phyloP scores from a whole-genome alignment of 768 basidiomycete genomes.

The Lactarius trivialis region DNA sequence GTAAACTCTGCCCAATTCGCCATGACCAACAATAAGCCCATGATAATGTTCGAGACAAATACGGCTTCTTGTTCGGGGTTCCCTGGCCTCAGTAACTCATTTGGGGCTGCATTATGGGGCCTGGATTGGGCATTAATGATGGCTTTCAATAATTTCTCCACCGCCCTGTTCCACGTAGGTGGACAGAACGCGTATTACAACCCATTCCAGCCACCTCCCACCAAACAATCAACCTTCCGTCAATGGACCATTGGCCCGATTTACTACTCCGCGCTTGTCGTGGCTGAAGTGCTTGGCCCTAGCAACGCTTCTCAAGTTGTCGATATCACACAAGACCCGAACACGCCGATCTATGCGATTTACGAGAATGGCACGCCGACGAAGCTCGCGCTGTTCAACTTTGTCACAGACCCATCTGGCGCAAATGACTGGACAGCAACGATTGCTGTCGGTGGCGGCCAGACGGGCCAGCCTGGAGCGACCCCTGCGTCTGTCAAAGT shows the following conservation, averaged over 20 bases:
- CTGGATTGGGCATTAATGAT: slow-evolving; percentile 48
- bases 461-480: slow-evolving; percentile 34
- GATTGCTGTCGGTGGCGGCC: slow-evolving; percentile 42
- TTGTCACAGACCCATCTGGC: slow-evolving; percentile 52
- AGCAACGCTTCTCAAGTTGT: slow-evolving; percentile 58
- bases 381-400: slow-evolving; percentile 69
- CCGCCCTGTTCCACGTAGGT: slow-evolving; percentile 45
- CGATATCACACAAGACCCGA: slow-evolving; percentile 51
- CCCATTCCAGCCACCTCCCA: slow-evolving; percentile 42
- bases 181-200: slow-evolving; percentile 63
- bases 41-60: slow-evolving; percentile 55
- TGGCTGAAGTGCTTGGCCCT: slow-evolving; percentile 66
- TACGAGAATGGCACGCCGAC: slow-evolving; percentile 63
- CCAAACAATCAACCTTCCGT: slow-evolving; percentile 49
- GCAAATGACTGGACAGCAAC: slow-evolving; percentile 46
- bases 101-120: slow-evolving; percentile 46
- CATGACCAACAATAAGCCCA: slow-evolving; percentile 35
- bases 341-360: slow-evolving; percentile 60
- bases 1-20: slow-evolving; percentile 40
- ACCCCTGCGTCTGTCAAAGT: slow-evolving; percentile 45
- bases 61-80: slow-evolving; percentile 47
- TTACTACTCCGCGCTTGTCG: slow-evolving; percentile 66
- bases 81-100: slow-evolving; percentile 51
- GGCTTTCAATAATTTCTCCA: slow-evolving; percentile 43
- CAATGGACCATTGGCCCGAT: slow-evolving; percentile 71